Evolutionary conservation across 2,329 filamentous ascomycete genomes (phyloP).

Genomic region (Epichloe brachyelytri): DNA sequence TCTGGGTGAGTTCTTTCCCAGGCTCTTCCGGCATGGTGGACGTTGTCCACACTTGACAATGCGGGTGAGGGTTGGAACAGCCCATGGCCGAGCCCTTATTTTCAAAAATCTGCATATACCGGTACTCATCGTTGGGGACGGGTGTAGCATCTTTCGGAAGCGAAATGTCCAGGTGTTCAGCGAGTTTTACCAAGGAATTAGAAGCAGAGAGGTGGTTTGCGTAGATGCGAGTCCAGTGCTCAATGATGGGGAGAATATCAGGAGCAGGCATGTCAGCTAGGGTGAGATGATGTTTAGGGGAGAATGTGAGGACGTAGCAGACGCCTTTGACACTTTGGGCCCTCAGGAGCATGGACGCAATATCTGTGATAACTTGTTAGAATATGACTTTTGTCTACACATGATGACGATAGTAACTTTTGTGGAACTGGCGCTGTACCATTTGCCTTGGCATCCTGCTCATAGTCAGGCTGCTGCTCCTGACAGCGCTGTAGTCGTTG

Average conservation of each 20-base stretch:
- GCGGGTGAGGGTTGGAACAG: slow-evolving; percentile 95
- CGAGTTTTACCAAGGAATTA: slow-evolving; percentile 43
- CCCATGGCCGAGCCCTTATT: slow-evolving; percentile 98
- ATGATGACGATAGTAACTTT: background rate
- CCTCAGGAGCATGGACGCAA: slow-evolving; percentile 63
- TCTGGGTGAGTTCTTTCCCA: slow-evolving; percentile 60
- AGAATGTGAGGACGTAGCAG: slow-evolving; percentile 96
- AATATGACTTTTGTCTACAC: background rate
- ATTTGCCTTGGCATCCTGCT: slow-evolving; percentile 26
- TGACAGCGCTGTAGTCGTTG: slow-evolving; percentile 95
- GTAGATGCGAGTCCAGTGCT: slow-evolving; percentile 89
- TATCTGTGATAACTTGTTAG: slow-evolving; percentile 30
- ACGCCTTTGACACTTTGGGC: slow-evolving; percentile 83
- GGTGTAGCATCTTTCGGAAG: slow-evolving; percentile 24
- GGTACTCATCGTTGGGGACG: slow-evolving; percentile 59
- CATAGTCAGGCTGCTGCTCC: slow-evolving; percentile 76
- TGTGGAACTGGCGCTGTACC: slow-evolving; percentile 9
- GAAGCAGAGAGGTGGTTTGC: slow-evolving; percentile 62
- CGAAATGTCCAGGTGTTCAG: slow-evolving; percentile 27
- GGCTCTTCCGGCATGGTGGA: slow-evolving; percentile 86
- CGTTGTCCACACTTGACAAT: slow-evolving; percentile 94
- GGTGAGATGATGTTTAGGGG: slow-evolving; percentile 82
- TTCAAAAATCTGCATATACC: slow-evolving; percentile 99
- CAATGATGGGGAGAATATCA: slow-evolving; percentile 70
- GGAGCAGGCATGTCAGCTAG: slow-evolving; percentile 72